Base-by-base conservation (phyloP, 805 yeast species). In the Ogataea allantospora region DNA sequence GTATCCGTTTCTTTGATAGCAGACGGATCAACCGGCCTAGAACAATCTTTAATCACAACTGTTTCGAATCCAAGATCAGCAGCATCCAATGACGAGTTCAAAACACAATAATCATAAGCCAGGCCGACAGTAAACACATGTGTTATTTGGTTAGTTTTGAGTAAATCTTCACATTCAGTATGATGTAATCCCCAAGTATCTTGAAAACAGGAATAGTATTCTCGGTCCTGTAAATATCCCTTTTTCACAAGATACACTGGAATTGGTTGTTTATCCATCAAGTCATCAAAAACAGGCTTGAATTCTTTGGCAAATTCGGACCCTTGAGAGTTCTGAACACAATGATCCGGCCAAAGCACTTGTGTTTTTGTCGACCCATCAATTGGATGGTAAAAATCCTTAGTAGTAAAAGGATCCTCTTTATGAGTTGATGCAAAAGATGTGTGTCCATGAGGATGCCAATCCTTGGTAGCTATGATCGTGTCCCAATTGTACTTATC, bases 331-430 rank as follows among this genome's bases (percentile, higher is more conserved):
- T 71, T 68, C 53, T 86, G 89, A 11, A 89, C 75, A 59, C 97
- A 89, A 57, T 89, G 98, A 38, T 76, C 89, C 0, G 98, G 97
- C 97, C 97, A 89, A 3, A 88, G 68, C 0, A 71, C 68, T 46
- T 78, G 79, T 18, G 52, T 22, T 14, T 62, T 60, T 0, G 62
- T 65, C 1, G 45, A 42, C 10, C 55, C 60, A 0, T 53, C 53
- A 7, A 63, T 48, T 0, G 93, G 89, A 33, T 79, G 75, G 1
- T 51, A 34, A 53, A 81, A 77, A 12, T 55, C 63, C 27, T 75
- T 47, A 1, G 65, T 54, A 0, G 78, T 63, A 54, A 68, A 88
- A 2, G 88, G 84, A 2, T 57, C 40, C 17, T 46, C 60, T 23
- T 47, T 56, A 53, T 88, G 88, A 31, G 71, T 73, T 0, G 81